Evolutionary conservation across 2,329 filamentous ascomycete species (phyloP).

Genomic region (Cytospora piceae): DNA sequence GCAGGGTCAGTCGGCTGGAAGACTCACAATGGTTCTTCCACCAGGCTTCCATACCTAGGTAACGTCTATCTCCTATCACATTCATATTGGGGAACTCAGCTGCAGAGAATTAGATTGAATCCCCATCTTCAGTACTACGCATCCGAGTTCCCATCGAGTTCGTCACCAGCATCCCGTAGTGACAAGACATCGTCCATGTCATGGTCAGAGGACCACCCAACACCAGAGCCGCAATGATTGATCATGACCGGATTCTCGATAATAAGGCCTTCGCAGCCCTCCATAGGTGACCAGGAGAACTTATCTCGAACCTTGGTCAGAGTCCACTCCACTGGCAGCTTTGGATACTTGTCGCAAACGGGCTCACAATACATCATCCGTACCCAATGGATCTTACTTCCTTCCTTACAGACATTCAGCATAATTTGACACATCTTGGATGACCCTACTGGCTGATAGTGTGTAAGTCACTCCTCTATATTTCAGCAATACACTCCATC

Average conservation of each 20-base stretch:
- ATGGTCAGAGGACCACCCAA: conserved; percentile 14
- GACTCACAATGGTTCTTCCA: not conserved
- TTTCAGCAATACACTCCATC: not conserved
- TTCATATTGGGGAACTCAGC: too few species aligned
- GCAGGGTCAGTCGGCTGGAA: not conserved
- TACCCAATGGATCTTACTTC: conserved; percentile 11
- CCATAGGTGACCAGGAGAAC: conserved; percentile 15
- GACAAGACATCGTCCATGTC: not conserved
- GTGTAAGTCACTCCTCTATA: not conserved
- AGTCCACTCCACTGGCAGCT: not conserved
- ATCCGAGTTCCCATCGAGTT: not conserved
- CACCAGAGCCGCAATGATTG: conserved; percentile 3
- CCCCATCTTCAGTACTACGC: not conserved
- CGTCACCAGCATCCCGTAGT: not conserved
- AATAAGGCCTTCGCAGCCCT: conserved; percentile 4
- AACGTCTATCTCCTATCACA: too few species aligned
- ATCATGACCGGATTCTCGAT: conserved; percentile 7
- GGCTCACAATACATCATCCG: conserved; percentile 7
- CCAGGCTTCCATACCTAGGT: not conserved
- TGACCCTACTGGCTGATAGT: not conserved
- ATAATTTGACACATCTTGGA: conserved; percentile 13
- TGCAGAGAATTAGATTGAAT: not conserved
- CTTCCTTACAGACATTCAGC: conserved; percentile 10
- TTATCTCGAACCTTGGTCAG: not conserved
- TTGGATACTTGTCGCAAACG: not conserved